Evolutionary conservation across 345 rosid species (phyloP).

Genomic region (Punica granatum): DNA sequence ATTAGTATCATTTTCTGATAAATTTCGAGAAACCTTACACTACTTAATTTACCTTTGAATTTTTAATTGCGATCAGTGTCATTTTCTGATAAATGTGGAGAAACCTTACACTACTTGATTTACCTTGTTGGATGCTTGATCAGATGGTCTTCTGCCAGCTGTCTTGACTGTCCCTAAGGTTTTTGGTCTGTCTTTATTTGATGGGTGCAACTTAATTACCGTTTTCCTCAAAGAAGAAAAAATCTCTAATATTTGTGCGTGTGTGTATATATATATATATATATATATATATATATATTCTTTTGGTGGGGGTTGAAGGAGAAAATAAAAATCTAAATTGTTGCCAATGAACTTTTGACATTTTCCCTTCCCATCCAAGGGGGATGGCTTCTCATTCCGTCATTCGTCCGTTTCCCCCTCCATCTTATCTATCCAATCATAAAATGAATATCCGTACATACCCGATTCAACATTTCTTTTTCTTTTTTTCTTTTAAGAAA

Average conservation of each 20-base stretch:
- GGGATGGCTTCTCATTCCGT: not conserved
- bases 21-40: no score
- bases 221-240: not conserved
- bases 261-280: no score
- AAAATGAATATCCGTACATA: constrained; percentile 1
- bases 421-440: not conserved
- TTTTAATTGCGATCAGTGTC: no score
- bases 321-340: not conserved
- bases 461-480: not conserved
- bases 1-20: no score
- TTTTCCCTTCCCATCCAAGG: not conserved
- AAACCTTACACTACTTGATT: no score
- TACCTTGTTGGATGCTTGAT: not conserved
- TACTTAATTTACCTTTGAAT: no score
- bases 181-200: not conserved
- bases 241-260: not conserved
- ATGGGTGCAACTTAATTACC: not conserved
- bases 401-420: constrained; percentile 2
- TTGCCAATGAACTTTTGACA: constrained; percentile 6
- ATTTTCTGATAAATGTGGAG: no score
- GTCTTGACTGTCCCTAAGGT: not conserved
- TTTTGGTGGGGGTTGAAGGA: no score
- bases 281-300: no score
- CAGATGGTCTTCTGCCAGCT: not conserved
- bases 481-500: no score